Base-by-base conservation (phyloP, 176 grass and related monocot species). In the Phoenix roebelenii region DNA sequence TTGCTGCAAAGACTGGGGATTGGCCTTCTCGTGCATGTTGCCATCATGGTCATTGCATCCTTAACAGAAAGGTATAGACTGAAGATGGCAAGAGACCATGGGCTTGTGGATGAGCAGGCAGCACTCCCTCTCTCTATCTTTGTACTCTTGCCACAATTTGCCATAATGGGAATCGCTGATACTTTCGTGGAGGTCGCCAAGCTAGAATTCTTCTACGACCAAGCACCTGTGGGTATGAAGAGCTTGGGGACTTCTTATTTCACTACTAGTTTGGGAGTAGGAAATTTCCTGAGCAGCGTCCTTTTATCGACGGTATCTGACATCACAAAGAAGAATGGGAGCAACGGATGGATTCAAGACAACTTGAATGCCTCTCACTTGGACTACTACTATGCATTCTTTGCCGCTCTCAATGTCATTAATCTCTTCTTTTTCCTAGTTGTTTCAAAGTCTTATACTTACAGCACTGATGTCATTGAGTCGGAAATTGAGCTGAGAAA, bases 141-240 rank as follows among this genome's bases (percentile, higher is more conserved):
- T 58, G 52, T 72, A 1, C 17, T 72, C 24, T 49, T 72, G 25
- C 69, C 69, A 3, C 69, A 72, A 49, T 72, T 61, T 5, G 49
- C 50, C 15, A 12, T 72, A 18, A 72, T 54, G 69, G 69, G 69
- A 12, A 24, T 72, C 18, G 69, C 57, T 0, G 57, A 61, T 49
- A 49, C 69, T 6, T 61, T 72, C 25, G 2, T 61, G 24, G 57
- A 53, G 23, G 57, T 72, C 10, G 69, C 24, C 9, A 72, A 61
- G 57, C 6, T 54, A 0, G 69, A 72, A 19, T 72, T 72, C 58
- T 72, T 72, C 25, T 62, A 72, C 25, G 69, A 72, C 24, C 69
- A 72, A 51, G 69, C 69, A 15, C 69, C 69, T 3, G 58, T 30
- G 49, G 49, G 49, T 12, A 62, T 62, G 69, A 72, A 72, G 69